phyloP scores from a whole-genome alignment of 2,329 filamentous ascomycete species.

The Cladosporium cucumerinum region DNA sequence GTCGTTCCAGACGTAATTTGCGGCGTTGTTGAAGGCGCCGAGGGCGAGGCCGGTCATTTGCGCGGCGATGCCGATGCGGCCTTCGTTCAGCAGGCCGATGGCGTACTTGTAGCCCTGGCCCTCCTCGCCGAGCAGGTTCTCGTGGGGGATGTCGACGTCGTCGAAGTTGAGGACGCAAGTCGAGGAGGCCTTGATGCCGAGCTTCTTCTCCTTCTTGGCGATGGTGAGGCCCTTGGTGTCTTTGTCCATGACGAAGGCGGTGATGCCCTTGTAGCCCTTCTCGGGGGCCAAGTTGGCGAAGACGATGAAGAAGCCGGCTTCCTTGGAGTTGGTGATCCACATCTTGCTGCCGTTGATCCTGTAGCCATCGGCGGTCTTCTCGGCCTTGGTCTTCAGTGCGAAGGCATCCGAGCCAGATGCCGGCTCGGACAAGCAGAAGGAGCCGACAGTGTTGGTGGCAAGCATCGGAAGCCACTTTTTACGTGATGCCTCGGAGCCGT shows the following conservation, averaged over 20 bases:
- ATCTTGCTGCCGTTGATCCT: constrained; percentile 91
- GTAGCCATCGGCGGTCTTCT: constrained; percentile 78
- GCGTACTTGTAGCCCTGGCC: constrained; percentile 98
- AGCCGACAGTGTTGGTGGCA: constrained; percentile 79
- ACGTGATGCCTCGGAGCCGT: constrained; percentile 72
- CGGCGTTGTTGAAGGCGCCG: constrained; percentile 93
- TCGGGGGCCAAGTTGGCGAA: constrained; percentile 92
- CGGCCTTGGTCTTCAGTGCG: constrained; percentile 85
- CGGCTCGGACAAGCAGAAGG: constrained; percentile 30
- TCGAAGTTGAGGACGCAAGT: constrained; percentile 98
- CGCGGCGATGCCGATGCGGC: constrained; percentile 93
- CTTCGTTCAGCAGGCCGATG: constrained; percentile 90
- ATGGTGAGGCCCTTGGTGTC: constrained; percentile 84
- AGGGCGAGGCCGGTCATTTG: constrained; percentile 98
- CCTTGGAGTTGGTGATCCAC: constrained; percentile 99
- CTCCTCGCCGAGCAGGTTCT: constrained; percentile 81
- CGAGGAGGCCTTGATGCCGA: constrained; percentile 91
- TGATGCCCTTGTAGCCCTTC: constrained; percentile 96
- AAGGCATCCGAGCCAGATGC: constrained; percentile 94
- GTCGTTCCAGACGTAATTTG: constrained; percentile 95
- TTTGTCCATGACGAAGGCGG: constrained; percentile 93
- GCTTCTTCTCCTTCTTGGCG: constrained; percentile 99
- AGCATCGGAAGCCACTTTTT: constrained; percentile 85
- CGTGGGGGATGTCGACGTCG: constrained; percentile 84
- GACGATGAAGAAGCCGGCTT: constrained; percentile 93